phyloP scores from a whole-genome alignment of 768 basidiomycete genomes.

The Leccinum sublutescens region DNA sequence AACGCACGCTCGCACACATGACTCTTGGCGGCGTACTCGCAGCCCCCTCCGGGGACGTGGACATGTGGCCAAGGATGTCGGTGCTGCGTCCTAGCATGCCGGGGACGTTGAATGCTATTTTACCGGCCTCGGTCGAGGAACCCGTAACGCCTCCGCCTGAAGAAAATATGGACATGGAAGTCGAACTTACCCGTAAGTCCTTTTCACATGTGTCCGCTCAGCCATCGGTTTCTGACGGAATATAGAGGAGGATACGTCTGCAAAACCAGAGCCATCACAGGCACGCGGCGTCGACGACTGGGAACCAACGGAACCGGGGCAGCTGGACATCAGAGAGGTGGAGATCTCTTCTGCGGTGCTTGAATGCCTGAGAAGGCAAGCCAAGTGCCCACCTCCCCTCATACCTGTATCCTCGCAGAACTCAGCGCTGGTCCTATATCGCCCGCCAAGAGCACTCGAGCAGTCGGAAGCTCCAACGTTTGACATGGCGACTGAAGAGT shows the following conservation, averaged over 20 bases:
- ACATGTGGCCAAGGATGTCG: constrained; percentile 16
- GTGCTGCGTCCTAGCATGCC: constrained; percentile 5
- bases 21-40: constrained; percentile 22
- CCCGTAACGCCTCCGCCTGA: constrained; percentile 41
- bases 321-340: constrained; percentile 27
- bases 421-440: constrained; percentile 54
- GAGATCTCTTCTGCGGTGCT: constrained; percentile 47
- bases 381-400: constrained; percentile 22
- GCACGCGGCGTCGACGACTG: background rate
- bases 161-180: constrained; percentile 51
- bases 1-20: constrained; percentile 58
- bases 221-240: background rate
- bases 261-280: constrained; percentile 27
- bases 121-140: constrained; percentile 44
- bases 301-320: constrained; percentile 28
- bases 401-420: constrained; percentile 16
- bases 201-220: constrained; percentile 1
- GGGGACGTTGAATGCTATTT: constrained; percentile 14
- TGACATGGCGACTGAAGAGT: constrained; percentile 13
- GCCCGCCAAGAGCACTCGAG: constrained; percentile 33
- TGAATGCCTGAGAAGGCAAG: constrained; percentile 40
- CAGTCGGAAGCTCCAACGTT: background rate
- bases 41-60: constrained; percentile 15
- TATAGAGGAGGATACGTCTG: constrained; percentile 19
- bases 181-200: constrained; percentile 61